Evolutionary conservation across 1,284 basidiomycete species (phyloP), one percentile per base, ranked within the genome.

Genomic region (Austropuccinia psidii): DNA sequence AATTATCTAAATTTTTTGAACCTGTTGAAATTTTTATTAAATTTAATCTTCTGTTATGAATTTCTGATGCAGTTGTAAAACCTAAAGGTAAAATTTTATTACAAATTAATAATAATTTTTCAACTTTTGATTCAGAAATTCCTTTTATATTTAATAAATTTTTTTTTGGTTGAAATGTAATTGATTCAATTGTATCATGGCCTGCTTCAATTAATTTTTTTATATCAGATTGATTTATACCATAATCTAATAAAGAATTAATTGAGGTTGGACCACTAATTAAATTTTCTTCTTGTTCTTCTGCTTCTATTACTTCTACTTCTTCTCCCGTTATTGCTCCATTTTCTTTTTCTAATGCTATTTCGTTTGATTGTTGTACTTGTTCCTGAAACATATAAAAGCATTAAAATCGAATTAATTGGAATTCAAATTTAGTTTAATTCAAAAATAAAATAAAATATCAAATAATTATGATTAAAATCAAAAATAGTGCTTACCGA

Each of bases 81-180:
- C 96, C 96, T 78, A 98, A 88, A 2, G 95, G 95, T 17, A 99
- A 89, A 77, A 98, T 90, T 83, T 97, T 98, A 79, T 90, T 89
- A 1, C 94, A 96, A 97, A 78, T 27, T 72, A 50, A 84, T 29
- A 98, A 82, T 74, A 98, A 95, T 84, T 95, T 98, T 81, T 99
- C 96, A 1, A 95, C 96, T 81, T 98, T 99, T 77, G 90, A 87
- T 79, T 98, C 96, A 37, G 93, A 96, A 76, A 99, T 97, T 21
- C 96, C 96, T 82, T 98, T 98, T 80, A 98, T 94, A 4, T 87
- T 86, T 75, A 92, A 86, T 41, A 98, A 84, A 55, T 85, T 85
- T 83, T 98, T 98, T 85, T 97, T 98, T 8, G 96, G 93, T 0
- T 95, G 98, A 81, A 95, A 98, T 19, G 93, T 95, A 64, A 99